These are phyloP conservation scores for Colletotrichum sp. DNA, from an alignment of 2,329 filamentous ascomycete species.

Conservation along the genomic window DNA sequence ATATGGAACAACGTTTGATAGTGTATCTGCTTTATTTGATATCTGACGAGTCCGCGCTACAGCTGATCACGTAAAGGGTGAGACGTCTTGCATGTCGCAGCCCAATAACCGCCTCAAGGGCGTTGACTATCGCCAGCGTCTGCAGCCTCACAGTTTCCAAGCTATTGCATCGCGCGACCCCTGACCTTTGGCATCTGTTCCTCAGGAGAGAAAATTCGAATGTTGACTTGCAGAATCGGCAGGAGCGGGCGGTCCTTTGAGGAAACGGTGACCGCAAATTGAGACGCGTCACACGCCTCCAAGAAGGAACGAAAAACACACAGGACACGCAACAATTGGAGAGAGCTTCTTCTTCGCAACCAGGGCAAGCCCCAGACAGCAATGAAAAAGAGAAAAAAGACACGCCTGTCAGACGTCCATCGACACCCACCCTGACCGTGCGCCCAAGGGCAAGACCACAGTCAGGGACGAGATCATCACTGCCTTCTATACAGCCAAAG, in stretches of 20 bases:
- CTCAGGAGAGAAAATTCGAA: background rate
- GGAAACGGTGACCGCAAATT: too few species aligned
- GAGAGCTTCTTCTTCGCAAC: slow-evolving; percentile 56
- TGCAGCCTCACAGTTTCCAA: background rate
- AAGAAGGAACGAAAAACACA: too few species aligned
- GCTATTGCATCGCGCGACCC: background rate
- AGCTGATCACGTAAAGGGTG: background rate
- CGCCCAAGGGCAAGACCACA: slow-evolving; percentile 78
- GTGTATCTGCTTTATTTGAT: background rate
- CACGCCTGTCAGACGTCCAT: slow-evolving; percentile 87
- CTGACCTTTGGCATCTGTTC: background rate
- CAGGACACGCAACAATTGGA: too few species aligned
- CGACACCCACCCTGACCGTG: slow-evolving; percentile 79
- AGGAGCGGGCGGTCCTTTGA: background rate
- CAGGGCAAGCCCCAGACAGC: slow-evolving; percentile 49
- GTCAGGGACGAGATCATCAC: slow-evolving; percentile 90
- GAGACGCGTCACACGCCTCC: rapidly evolving
- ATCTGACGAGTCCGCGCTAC: background rate
- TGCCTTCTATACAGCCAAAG: slow-evolving; percentile 77
- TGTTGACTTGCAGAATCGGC: background rate
- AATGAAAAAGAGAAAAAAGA: slow-evolving; percentile 63
- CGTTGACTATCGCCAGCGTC: background rate
- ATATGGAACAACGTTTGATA: background rate
- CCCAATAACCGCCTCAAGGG: background rate
- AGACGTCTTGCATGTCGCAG: background rate